Percentiles rank a stretch among this genome's conserved stretches.
Conservation (phyloP, 148 eudicot genomes). For the Spergularia bocconei region DNA sequence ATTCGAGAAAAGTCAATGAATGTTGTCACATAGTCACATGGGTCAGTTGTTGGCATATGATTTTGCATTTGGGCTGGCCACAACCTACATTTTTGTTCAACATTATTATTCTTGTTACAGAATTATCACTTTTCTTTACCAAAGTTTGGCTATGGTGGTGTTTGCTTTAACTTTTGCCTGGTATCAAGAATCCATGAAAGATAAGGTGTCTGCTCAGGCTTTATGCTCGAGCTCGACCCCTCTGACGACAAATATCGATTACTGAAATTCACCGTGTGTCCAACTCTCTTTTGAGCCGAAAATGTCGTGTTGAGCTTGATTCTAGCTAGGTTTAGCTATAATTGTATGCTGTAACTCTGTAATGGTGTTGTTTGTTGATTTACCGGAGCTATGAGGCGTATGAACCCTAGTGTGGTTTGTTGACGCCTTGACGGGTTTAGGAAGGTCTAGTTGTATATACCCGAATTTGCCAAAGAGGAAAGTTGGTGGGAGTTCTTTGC, state of each 20-base stretch:
- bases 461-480: too few relatives aligned
- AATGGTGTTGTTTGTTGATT: too few relatives aligned
- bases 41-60: slow-evolving; percentile 13
- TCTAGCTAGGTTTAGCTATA: too few relatives aligned
- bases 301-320: too few relatives aligned
- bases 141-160: slow-evolving; percentile 12
- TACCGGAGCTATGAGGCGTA: too few relatives aligned
- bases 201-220: slow-evolving; percentile 1
- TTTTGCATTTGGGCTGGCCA: slow-evolving; percentile 5
- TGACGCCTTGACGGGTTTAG: too few relatives aligned
- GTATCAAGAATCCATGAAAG: slow-evolving; percentile 5
- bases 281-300: too few relatives aligned
- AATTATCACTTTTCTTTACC: neutral
- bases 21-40: neutral
- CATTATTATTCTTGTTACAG: neutral
- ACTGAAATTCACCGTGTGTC: neutral
- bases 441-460: too few relatives aligned
- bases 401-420: too few relatives aligned
- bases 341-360: too few relatives aligned
- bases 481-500: too few relatives aligned
- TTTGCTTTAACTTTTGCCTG: slow-evolving; percentile 8
- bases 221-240: neutral
- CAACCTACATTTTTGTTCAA: slow-evolving; percentile 1
- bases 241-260: neutral
- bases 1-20: slow-evolving; percentile 9